Evolutionary conservation across 495 filamentous ascomycete species (phyloP).

Genomic region (Penicillium macrosclerotiorum): DNA sequence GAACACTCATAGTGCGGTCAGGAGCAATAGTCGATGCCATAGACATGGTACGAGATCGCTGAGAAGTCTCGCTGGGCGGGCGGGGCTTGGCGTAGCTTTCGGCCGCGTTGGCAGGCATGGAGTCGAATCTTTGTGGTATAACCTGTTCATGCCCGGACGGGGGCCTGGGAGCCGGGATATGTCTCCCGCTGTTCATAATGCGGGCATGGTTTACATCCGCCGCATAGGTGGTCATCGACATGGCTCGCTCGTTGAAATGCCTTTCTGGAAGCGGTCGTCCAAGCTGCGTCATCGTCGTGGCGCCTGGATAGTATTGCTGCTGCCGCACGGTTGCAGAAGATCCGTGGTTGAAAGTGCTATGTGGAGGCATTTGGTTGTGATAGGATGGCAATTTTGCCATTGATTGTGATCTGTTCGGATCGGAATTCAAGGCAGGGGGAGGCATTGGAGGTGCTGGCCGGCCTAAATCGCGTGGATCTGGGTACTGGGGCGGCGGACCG

Average conservation of each 20-base stretch:
- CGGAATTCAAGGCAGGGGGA: conserved; percentile 74
- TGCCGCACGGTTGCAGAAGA: conserved; percentile 74
- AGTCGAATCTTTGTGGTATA: conserved; percentile 16
- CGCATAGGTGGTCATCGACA: conserved; percentile 90
- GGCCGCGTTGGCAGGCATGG: conserved; percentile 20
- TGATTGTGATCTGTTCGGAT: conserved; percentile 73
- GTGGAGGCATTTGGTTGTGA: conserved; percentile 41
- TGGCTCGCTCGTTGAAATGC: conserved; percentile 80
- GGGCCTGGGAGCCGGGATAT: conserved; percentile 69
- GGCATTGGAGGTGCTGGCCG: conserved; percentile 53
- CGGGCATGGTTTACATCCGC: conserved; percentile 76
- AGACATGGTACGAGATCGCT: conserved; percentile 67
- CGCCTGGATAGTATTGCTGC: conserved; percentile 61
- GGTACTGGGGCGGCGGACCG: conserved; percentile 55
- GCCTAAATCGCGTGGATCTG: conserved; percentile 46
- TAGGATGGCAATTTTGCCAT: conserved; percentile 71
- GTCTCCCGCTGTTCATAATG: conserved; percentile 78
- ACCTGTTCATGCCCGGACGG: conserved; percentile 50
- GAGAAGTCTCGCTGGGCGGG: conserved; percentile 45
- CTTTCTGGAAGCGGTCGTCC: conserved; percentile 88
- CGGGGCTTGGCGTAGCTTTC: conserved; percentile 30
- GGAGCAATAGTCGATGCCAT: conserved; percentile 79
- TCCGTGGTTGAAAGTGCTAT: conserved; percentile 62
- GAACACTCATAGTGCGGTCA: conserved; percentile 49
- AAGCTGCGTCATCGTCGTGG: conserved; percentile 74